Conservation (phyloP, 1,139 yeast genomes). For the Saccharomyces hybrid region DNA sequence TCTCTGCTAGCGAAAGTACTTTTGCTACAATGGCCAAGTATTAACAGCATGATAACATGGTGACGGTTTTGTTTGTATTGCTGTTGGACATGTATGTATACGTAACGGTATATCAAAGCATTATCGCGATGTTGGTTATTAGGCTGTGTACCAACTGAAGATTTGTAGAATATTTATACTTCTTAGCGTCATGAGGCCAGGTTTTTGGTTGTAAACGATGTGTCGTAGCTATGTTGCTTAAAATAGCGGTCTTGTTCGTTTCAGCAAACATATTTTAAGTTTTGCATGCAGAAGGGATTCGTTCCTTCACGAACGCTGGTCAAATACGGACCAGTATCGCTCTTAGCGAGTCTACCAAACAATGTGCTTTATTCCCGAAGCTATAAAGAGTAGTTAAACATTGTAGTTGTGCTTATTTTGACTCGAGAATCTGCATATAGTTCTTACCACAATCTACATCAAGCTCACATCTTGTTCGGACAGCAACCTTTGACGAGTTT, state of each 20-base stretch:
- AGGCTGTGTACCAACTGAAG: not conserved
- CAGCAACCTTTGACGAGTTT: slow-evolving; percentile 4
- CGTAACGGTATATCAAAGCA: not conserved
- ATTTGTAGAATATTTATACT: not conserved
- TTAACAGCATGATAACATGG: not conserved
- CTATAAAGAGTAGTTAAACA: not conserved
- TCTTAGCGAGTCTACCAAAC: not conserved
- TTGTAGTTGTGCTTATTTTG: not conserved
- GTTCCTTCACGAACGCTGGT: not conserved
- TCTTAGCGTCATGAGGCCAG: not conserved
- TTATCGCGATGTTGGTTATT: not conserved
- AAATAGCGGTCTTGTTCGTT: not conserved
- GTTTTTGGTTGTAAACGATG: not conserved
- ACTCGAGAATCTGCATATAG: not conserved
- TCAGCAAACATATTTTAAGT: not conserved
- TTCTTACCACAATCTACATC: not conserved
- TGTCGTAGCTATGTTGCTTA: not conserved
- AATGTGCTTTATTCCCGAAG: not conserved
- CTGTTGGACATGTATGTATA: not conserved
- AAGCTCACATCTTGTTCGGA: not conserved
- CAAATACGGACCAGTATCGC: not conserved
- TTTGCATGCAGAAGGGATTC: not conserved
- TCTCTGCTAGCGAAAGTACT: not conserved
- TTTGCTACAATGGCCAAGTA: not conserved
- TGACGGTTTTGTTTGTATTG: not conserved